phyloP scores from a whole-genome alignment of 106 monocot species.

The Phalaenopsis equestris region DNA sequence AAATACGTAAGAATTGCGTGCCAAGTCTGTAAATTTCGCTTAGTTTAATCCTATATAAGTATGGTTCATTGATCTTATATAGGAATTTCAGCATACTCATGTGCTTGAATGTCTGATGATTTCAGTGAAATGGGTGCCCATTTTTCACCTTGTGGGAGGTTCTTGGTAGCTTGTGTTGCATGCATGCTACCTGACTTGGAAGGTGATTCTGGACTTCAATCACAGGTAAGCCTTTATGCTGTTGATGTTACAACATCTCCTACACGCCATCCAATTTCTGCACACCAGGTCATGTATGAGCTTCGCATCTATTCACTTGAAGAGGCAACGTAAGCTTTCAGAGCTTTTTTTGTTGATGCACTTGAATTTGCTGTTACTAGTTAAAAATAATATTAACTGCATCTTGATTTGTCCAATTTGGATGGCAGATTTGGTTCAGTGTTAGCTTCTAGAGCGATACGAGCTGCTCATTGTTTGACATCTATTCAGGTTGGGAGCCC shows the following conservation, averaged over 20 bases:
- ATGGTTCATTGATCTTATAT: not conserved
- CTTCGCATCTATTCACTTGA: conserved; percentile 96
- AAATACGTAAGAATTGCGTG: too few species aligned
- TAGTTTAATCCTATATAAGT: not conserved
- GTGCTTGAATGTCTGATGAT: conserved; percentile 6
- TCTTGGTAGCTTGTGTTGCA: conserved; percentile 93
- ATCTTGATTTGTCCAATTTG: conserved; percentile 9
- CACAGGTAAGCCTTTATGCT: conserved; percentile 51
- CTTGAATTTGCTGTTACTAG: not conserved
- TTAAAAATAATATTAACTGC: not conserved
- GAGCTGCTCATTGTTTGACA: conserved; percentile 98
- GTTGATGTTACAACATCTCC: conserved; percentile 63
- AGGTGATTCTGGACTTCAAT: conserved; percentile 57
- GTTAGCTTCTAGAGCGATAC: conserved; percentile 86
- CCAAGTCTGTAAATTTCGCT: too few species aligned
- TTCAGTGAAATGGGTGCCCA: conserved; percentile 98
- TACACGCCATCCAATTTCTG: conserved; percentile 77
- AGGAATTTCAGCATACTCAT: not conserved
- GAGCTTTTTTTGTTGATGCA: not conserved
- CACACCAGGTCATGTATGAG: conserved; percentile 85
- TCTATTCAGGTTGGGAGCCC: conserved; percentile 69
- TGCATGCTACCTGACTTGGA: conserved; percentile 79
- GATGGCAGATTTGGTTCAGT: conserved; percentile 62
- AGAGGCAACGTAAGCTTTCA: conserved; percentile 61
- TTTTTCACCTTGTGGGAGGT: conserved; percentile 97